Evolutionary conservation across 345 rosid genomes (phyloP).

Genomic region (Geranium rotundifolium): DNA sequence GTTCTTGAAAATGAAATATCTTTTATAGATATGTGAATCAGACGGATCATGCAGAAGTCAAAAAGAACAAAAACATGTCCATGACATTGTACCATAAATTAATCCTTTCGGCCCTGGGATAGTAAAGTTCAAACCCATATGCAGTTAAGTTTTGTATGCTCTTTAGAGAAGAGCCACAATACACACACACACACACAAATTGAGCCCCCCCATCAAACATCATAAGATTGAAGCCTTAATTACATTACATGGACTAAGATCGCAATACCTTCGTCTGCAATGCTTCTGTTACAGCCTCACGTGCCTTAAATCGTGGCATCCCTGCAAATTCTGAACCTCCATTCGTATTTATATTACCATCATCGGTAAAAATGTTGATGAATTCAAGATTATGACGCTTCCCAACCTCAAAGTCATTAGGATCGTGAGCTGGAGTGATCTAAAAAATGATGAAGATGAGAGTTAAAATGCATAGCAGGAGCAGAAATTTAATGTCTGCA

Average conservation of each 20-base stretch:
- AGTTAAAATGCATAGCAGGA: background rate
- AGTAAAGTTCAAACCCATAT: background rate
- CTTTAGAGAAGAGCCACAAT: background rate
- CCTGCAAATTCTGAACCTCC: slow-evolving; percentile 71
- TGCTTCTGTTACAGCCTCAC: slow-evolving; percentile 71
- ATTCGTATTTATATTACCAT: slow-evolving; percentile 74
- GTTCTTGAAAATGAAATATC: background rate
- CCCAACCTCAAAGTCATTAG: slow-evolving; percentile 90
- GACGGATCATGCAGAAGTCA: background rate
- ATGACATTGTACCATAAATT: background rate
- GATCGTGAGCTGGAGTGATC: slow-evolving; percentile 98
- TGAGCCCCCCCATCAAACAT: background rate
- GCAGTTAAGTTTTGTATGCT: background rate
- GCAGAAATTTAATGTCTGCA: background rate
- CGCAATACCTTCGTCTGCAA: slow-evolving; percentile 45
- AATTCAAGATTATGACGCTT: slow-evolving; percentile 74
- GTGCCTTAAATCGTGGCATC: slow-evolving; percentile 86
- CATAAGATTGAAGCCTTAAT: background rate
- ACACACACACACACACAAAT: background rate
- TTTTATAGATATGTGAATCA: background rate
- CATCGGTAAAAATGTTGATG: slow-evolving; percentile 82
- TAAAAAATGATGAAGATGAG: slow-evolving; percentile 21
- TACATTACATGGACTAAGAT: background rate
- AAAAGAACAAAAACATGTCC: too few relatives aligned
- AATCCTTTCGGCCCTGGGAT: background rate